Evolutionary conservation across 1,284 basidiomycete genomes (phyloP).

Genomic region (Meira nashicola): DNA sequence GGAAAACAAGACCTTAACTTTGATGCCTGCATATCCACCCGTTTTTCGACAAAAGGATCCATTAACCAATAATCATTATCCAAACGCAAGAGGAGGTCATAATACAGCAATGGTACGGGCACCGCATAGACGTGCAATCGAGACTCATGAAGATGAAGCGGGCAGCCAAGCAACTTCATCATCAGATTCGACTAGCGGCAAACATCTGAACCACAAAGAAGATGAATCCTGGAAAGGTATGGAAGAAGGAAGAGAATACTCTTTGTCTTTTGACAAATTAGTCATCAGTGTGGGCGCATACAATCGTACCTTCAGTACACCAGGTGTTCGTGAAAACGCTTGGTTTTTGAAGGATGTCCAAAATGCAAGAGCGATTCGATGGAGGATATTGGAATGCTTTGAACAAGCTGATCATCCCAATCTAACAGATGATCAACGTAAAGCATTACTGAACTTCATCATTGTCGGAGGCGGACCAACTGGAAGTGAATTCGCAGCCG

Average conservation of each 20-base stretch:
- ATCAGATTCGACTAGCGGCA: neutral
- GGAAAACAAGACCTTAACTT: neutral
- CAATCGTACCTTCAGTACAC: slow-evolving; percentile 65
- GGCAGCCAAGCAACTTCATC: neutral
- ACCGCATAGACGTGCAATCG: slow-evolving; percentile 21
- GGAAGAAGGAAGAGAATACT: slow-evolving; percentile 15
- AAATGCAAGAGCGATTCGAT: slow-evolving; percentile 74
- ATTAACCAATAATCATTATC: slow-evolving; percentile 14
- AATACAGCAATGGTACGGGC: slow-evolving; percentile 53
- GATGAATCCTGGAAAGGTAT: slow-evolving; percentile 16
- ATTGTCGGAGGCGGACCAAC: slow-evolving; percentile 39
- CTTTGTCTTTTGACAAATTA: slow-evolving; percentile 62
- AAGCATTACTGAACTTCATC: slow-evolving; percentile 22
- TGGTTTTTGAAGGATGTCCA: slow-evolving; percentile 67
- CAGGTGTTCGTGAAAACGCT: slow-evolving; percentile 50
- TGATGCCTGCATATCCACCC: slow-evolving; percentile 20
- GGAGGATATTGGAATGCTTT: slow-evolving; percentile 70
- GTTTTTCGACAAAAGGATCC: slow-evolving; percentile 59
- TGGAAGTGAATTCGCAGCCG: slow-evolving; percentile 57
- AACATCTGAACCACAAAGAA: slow-evolving; percentile 6
- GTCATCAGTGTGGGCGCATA: slow-evolving; percentile 78
- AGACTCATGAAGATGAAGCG: slow-evolving; percentile 11
- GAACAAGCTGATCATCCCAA: slow-evolving; percentile 73
- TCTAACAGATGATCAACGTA: slow-evolving; percentile 22
- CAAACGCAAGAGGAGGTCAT: slow-evolving; percentile 13